phyloP scores from a whole-genome alignment of 1,284 basidiomycete species.

The Rhodotorula sp. region DNA sequence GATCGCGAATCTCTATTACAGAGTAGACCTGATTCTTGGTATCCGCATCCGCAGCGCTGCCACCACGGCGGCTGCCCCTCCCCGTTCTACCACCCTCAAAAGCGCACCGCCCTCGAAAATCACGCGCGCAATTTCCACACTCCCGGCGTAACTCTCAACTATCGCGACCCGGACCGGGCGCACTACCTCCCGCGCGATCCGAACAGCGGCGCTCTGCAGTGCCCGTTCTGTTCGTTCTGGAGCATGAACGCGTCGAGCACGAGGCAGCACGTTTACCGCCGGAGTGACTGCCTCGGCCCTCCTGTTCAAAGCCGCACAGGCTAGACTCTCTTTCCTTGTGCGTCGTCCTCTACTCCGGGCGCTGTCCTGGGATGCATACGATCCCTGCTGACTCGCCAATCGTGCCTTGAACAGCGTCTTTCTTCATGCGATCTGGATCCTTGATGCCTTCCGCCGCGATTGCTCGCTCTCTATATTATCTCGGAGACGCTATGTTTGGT shows the following conservation, averaged over 20 bases:
- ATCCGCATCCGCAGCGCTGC: too few relatives aligned
- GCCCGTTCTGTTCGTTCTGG: constrained; percentile 1
- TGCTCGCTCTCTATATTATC: too few relatives aligned
- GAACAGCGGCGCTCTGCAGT: neutral
- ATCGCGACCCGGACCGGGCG: neutral
- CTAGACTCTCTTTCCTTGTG: too few relatives aligned
- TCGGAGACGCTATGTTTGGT: neutral
- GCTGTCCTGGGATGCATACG: too few relatives aligned
- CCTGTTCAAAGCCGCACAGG: neutral
- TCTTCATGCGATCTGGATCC: neutral
- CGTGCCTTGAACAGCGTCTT: neutral
- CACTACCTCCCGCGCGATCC: neutral
- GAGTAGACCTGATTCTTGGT: too few relatives aligned
- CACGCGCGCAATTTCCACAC: neutral
- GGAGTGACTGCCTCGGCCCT: neutral
- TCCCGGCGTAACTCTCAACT: neutral
- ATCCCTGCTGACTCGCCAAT: neutral
- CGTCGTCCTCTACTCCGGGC: too few relatives aligned
- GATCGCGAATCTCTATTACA: too few relatives aligned
- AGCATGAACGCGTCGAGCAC: neutral
- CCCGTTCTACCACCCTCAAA: too few relatives aligned
- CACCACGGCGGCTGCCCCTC: too few relatives aligned
- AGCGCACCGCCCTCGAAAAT: too few relatives aligned
- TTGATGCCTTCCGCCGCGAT: neutral
- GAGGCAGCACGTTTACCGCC: neutral